phyloP scores from a whole-genome alignment of 176 grass and related monocot species.

The Dactylis glomerata region DNA sequence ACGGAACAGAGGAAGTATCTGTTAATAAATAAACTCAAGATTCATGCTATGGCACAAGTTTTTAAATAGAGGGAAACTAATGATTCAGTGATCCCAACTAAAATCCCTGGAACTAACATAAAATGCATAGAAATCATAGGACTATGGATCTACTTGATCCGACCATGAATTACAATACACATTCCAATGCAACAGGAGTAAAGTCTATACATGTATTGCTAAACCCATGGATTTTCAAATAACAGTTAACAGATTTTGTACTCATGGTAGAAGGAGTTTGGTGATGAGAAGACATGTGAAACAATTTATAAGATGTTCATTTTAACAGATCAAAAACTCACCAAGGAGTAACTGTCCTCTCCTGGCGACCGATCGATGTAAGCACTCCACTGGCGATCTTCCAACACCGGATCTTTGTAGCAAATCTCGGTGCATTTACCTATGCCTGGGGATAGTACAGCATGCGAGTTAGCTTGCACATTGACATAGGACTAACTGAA shows the following conservation, averaged over 20 bases:
- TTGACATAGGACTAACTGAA: not conserved
- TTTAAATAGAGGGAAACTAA: not conserved
- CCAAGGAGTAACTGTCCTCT: slow-evolving; percentile 79
- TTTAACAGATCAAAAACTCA: slow-evolving; percentile 21
- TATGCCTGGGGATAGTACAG: slow-evolving; percentile 52
- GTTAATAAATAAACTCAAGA: not conserved
- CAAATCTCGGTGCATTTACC: slow-evolving; percentile 88
- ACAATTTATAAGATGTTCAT: not conserved
- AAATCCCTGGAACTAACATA: not conserved
- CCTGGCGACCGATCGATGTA: slow-evolving; percentile 93
- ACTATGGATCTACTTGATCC: not conserved
- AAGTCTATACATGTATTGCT: not conserved
- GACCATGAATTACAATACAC: not conserved
- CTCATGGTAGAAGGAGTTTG: not conserved
- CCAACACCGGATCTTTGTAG: slow-evolving; percentile 89
- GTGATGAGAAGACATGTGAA: not conserved
- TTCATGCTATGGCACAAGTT: not conserved
- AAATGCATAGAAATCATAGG: not conserved
- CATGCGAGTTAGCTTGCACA: not conserved
- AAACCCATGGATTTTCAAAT: not conserved
- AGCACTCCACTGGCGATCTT: slow-evolving; percentile 78
- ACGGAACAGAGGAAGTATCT: too few species aligned
- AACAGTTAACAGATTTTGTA: not conserved
- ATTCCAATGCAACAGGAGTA: too few species aligned
- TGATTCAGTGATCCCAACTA: not conserved